Evolutionary conservation across 345 rosid species (phyloP), one percentile per base, ranked within the genome.

Genomic region (Brassica cretica): DNA sequence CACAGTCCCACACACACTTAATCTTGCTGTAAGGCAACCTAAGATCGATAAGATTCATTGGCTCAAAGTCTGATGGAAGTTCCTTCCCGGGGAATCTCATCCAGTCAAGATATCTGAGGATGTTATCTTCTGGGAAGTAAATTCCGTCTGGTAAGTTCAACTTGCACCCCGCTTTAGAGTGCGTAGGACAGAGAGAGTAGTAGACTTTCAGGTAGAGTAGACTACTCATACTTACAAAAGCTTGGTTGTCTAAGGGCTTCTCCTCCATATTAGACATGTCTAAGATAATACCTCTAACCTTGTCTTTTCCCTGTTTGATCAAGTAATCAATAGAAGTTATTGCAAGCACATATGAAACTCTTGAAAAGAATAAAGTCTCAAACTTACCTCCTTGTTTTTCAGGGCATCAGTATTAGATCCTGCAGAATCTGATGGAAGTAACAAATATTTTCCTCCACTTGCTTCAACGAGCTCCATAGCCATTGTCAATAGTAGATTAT

Each of bases 401-500:
- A 41, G 49, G 4, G 49, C 49, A 41, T 41, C 49, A 10, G 14
- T 41, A 41, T 10, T 41, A 41, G 49, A 41, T 11, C 49, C 49
- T 41, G 49, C 49, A 41, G 6, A 41, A 41, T 41, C 14, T 9
- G 49, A 41, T 41, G 49, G 49, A 41, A 41, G 14, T 41, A 10
- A 11, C 49, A 9, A 41, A 41, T 41, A 41, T 10, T 41, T 41
- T 41, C 49, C 14, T 41, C 55, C 55, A 46, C 55, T 46, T 46
- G 14, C 11, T 11, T 41, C 49, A 41, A 41, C 49, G 3, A 46
- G 16, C 6, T 65, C 64, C 19, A 11, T 49, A 4, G 16, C 81
- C 83, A 84, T 27, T 51, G 74, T 80, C 16, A 21, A 72, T 1
- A 78, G 44, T 61, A 78, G 67, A 72, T 78, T 66, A 70, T 85